Conservation (phyloP, 805 yeast species). For the Yarrowia yakushimensis region DNA sequence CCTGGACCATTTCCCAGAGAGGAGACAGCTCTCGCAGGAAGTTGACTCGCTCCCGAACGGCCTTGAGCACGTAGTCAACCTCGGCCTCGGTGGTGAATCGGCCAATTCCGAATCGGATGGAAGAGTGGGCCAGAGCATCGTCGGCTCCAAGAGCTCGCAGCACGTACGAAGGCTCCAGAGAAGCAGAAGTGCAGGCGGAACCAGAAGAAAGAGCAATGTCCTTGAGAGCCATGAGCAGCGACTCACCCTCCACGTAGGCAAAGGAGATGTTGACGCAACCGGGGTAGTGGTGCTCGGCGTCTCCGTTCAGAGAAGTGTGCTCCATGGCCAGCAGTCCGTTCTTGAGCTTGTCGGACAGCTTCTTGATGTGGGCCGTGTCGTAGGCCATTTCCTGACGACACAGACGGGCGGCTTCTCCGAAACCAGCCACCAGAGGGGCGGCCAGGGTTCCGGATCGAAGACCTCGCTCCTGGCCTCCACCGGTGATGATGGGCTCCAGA, state of each 20-base stretch:
- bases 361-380: constrained; percentile 67
- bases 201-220: constrained; percentile 96
- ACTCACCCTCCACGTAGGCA: constrained; percentile 98
- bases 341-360: constrained; percentile 68
- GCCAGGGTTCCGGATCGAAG: constrained; percentile 94
- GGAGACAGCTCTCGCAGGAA: constrained; percentile 91
- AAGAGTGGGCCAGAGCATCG: constrained; percentile 97
- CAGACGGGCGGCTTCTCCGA: constrained; percentile 94
- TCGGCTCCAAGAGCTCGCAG: constrained; percentile 96
- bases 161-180: constrained; percentile 95
- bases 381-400: constrained; percentile 68
- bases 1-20: constrained; percentile 99
- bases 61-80: constrained; percentile 86
- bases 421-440: constrained; percentile 92
- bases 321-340: constrained; percentile 74
- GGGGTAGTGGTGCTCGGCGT: constrained; percentile 65
- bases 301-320: constrained; percentile 88
- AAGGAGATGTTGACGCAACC: constrained; percentile 97
- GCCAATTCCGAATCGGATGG: constrained; percentile 95
- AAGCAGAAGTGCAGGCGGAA: constrained; percentile 98
- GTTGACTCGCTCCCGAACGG: constrained; percentile 83
- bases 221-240: constrained; percentile 92
- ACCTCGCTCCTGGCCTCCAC: constrained; percentile 99
- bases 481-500: constrained; percentile 88
- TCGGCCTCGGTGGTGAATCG: constrained; percentile 96